Evolutionary conservation across 2,329 filamentous ascomycete species (phyloP).

Genomic region (Hortaea werneckii): DNA sequence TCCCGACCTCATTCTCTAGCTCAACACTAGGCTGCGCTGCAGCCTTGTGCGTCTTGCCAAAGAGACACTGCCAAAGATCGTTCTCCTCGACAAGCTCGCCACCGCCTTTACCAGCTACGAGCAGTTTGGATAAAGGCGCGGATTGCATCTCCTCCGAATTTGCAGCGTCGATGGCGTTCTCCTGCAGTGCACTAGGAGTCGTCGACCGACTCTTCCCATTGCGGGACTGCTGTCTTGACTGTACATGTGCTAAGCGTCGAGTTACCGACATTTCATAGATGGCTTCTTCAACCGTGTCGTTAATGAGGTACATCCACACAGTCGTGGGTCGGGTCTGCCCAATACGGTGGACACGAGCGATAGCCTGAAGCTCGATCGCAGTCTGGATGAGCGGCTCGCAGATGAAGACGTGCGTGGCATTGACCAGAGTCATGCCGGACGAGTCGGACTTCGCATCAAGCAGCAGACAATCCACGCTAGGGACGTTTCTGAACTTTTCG

Average conservation of each 20-base stretch:
- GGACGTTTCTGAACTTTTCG: constrained; percentile 64
- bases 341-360: constrained; percentile 89
- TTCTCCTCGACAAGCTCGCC: constrained; percentile 71
- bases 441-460: constrained; percentile 83
- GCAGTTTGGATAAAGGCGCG: constrained; percentile 57
- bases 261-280: constrained; percentile 81
- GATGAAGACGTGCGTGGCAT: constrained; percentile 87
- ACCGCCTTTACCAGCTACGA: constrained; percentile 58
- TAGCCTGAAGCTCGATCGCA: constrained; percentile 86
- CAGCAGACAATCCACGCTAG: constrained; percentile 68
- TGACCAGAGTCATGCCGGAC: constrained; percentile 81
- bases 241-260: constrained; percentile 68
- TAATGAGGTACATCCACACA: constrained; percentile 91
- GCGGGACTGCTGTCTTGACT: constrained; percentile 23
- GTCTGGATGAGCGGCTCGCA: constrained; percentile 92
- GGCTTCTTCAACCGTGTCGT: constrained; percentile 80
- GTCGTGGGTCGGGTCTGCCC: constrained; percentile 81
- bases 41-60: constrained; percentile 44
- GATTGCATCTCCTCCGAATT: constrained; percentile 77
- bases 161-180: constrained; percentile 63
- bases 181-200: constrained; percentile 29
- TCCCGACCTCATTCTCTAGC: constrained; percentile 31
- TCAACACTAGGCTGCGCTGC: constrained; percentile 13
- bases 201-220: constrained; percentile 19
- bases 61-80: constrained; percentile 84